Conservation (phyloP, 768 basidiomycete genomes). For the Crepidotus variabilis region DNA sequence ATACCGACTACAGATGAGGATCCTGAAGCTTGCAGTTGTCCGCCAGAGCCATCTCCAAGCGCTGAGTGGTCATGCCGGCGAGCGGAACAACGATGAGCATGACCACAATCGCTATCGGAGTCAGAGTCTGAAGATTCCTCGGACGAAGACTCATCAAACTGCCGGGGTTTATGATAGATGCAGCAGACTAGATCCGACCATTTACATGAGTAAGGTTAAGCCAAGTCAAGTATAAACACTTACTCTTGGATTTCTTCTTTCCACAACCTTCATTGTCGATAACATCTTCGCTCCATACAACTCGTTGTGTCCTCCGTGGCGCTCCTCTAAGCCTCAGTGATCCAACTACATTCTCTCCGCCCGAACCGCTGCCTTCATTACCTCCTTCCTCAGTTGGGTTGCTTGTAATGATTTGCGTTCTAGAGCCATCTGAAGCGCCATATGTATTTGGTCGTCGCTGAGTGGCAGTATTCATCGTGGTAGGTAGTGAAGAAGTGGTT, state of each 20-base stretch:
- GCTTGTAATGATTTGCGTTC: background rate
- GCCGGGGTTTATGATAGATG: slow-evolving; percentile 83
- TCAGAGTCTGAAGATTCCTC: slow-evolving; percentile 51
- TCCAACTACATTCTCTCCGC: background rate
- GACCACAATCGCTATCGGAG: slow-evolving; percentile 31
- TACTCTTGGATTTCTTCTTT: slow-evolving; percentile 92
- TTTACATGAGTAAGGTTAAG: background rate
- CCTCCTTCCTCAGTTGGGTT: background rate
- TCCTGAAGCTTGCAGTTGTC: slow-evolving; percentile 5
- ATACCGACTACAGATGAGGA: slow-evolving; percentile 19
- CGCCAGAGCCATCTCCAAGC: slow-evolving; percentile 5
- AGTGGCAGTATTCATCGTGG: background rate
- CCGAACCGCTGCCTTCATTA: background rate
- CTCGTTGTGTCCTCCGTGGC: slow-evolving; percentile 46
- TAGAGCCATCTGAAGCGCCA: background rate
- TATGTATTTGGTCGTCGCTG: background rate
- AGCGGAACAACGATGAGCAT: slow-evolving; percentile 12
- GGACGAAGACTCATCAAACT: slow-evolving; percentile 80
- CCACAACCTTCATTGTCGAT: slow-evolving; percentile 90
- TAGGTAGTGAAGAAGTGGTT: background rate
- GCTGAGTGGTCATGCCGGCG: slow-evolving; percentile 9
- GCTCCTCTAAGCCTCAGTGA: slow-evolving; percentile 17
- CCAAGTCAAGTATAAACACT: slow-evolving; percentile 24
- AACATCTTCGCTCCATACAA: slow-evolving; percentile 82
- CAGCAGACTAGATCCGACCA: slow-evolving; percentile 74